Evolutionary conservation across 2,329 filamentous ascomycete genomes (phyloP), one percentile per base, ranked within the genome.

Genomic region (Zymoseptoria brevis): DNA sequence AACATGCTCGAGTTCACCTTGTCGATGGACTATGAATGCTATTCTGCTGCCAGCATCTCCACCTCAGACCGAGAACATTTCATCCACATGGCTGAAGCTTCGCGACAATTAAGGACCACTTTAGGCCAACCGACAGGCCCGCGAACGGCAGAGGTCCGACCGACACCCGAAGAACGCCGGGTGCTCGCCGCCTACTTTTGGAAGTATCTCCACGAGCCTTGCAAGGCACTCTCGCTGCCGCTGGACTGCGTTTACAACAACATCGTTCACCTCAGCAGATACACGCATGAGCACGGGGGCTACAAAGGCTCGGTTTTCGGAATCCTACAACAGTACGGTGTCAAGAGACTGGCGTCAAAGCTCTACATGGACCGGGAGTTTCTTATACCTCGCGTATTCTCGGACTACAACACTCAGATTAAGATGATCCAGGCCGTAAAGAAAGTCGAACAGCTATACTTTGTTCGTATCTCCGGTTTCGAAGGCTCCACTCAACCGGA

Each of bases 161-260:
- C 26, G 8, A 29, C 26, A 29, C 26, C 26, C 8, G 26, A 8
- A 29, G 26, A 29, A 29, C 26, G 26, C 26, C 26, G 2, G 5
- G 16, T n/a, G 35, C 13, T 45, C 13, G 19, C 19, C 19, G 50
- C 56, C 13, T 57, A 57, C 41, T 57, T 57, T 24, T 54, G 50
- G 50, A 53, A 54, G 16, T 54, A 57, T 22, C 51, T 57, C 7
- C 50, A 57, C 50, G 56, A 57, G 50, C 56, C 56, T 8, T 54
- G 56, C 29, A 48, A 49, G n/a, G 50, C 24, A 5, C 30, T 57
- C 8, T 13, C 54, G 5, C n/a, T 57, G 5, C 56, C 56, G 5
- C 50, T 54, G 3, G 56, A 57, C 8, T 24, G 26, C 26, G 56
- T 49, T 6, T 21, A 48, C 8, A 19, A n/a, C 9, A 13, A 13